Conservation (phyloP, 495 filamentous ascomycete genomes). For the Mytilinidion resinicola region DNA sequence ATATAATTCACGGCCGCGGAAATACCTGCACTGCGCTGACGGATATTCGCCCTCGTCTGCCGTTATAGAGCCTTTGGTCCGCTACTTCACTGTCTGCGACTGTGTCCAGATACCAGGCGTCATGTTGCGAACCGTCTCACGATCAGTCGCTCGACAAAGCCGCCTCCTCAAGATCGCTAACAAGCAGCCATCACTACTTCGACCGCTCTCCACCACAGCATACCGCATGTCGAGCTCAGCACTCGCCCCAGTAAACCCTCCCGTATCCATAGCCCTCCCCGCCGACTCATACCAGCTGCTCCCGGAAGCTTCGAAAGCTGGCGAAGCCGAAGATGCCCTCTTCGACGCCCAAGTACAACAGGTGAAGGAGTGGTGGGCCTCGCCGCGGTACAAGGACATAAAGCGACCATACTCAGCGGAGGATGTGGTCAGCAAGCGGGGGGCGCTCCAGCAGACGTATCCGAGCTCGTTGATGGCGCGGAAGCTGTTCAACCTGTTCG, state of each 20-base stretch:
- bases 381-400: constrained; percentile 78
- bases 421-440: constrained; percentile 89
- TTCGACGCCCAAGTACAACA: constrained; percentile 72
- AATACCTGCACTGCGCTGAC: too few relatives aligned
- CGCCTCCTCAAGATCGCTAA: constrained; percentile 13
- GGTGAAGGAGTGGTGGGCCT: constrained; percentile 82
- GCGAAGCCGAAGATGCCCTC: constrained; percentile 71
- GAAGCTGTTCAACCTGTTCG: constrained; percentile 85
- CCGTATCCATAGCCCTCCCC: constrained; percentile 52
- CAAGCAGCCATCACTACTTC: constrained; percentile 21
- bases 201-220: constrained; percentile 28
- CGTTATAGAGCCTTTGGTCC: background rate
- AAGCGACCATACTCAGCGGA: constrained; percentile 83
- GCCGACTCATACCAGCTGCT: constrained; percentile 77
- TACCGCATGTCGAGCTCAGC: constrained; percentile 28
- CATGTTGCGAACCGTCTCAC: constrained; percentile 32
- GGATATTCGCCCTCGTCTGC: background rate
- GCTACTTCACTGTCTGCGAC: background rate
- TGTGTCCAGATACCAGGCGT: constrained; percentile 1
- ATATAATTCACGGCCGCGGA: too few relatives aligned
- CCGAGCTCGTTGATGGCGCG: constrained; percentile 88
- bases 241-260: constrained; percentile 43
- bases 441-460: constrained; percentile 77
- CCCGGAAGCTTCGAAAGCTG: constrained; percentile 62
- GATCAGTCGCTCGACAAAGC: constrained; percentile 24